A percentile compares a stretch with the other conserved stretches of the same genome.
phyloP scores from a whole-genome alignment of 305 asterid genomes.

The Vinca major region DNA sequence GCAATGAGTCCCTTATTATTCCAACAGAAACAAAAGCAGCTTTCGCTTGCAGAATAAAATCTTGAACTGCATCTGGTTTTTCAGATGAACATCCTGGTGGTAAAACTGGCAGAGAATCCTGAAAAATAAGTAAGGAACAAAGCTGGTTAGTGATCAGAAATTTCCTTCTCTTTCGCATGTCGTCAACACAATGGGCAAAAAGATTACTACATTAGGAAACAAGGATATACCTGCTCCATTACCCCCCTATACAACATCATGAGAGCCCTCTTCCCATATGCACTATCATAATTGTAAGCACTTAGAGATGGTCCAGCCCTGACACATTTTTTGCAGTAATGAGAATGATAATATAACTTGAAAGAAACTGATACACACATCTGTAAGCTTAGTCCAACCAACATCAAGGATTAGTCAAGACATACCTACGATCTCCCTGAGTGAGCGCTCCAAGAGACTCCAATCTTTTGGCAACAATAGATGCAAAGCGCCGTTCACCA shows the following conservation, averaged over 20 bases:
- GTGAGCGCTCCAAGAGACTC: slow-evolving; percentile 97
- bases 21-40: slow-evolving; percentile 93
- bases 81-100: slow-evolving; percentile 88
- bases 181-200: slow-evolving; percentile 7
- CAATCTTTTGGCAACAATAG: slow-evolving; percentile 92
- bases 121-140: slow-evolving; percentile 15
- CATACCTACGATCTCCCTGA: slow-evolving; percentile 96
- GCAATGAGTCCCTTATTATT: slow-evolving; percentile 64
- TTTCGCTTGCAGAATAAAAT: slow-evolving; percentile 64
- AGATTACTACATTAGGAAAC: slow-evolving; percentile 15
- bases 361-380: neutral
- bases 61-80: slow-evolving; percentile 53
- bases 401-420: slow-evolving; percentile 6
- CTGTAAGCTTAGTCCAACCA: slow-evolving; percentile 3
- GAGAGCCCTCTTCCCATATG: slow-evolving; percentile 82
- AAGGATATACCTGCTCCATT: slow-evolving; percentile 60
- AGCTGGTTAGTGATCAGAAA: neutral
- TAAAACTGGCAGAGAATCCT: slow-evolving; percentile 66
- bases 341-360: slow-evolving; percentile 15
- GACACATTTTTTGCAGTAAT: slow-evolving; percentile 29
- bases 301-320: slow-evolving; percentile 97
- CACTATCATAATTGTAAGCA: slow-evolving; percentile 91
- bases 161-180: slow-evolving; percentile 8
- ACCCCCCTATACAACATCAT: slow-evolving; percentile 65
- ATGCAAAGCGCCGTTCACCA: slow-evolving; percentile 97